Percentiles rank a stretch among this genome's conserved stretches.
Conservation (phyloP, 495 filamentous ascomycete genomes). For the Podospora bellae-mahoneyi region DNA sequence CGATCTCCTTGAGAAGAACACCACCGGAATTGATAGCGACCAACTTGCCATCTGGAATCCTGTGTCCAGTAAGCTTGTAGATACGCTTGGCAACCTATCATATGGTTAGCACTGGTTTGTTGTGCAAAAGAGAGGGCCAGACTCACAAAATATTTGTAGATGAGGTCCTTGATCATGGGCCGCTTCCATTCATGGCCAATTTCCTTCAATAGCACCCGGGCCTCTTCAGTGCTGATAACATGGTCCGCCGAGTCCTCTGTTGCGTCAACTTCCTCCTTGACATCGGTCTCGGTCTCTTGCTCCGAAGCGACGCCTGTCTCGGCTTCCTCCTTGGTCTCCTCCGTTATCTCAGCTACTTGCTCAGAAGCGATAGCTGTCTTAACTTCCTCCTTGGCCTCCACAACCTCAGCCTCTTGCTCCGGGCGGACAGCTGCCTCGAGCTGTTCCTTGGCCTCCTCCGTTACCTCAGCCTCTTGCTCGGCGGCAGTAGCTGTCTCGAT, state of each 20-base stretch:
- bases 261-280: constrained; percentile 12
- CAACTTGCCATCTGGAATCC: constrained; percentile 65
- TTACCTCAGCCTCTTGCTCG: too few species aligned
- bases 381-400: neutral
- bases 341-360: neutral
- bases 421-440: too few species aligned
- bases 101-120: neutral
- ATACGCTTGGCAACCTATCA: constrained; percentile 70
- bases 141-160: constrained; percentile 66
- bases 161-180: constrained; percentile 54
- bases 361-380: neutral
- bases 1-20: constrained; percentile 52
- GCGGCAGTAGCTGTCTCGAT: too few species aligned
- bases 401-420: too few species aligned
- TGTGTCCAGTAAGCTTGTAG: constrained; percentile 70
- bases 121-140: neutral
- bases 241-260: constrained; percentile 4
- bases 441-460: too few species aligned
- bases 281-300: neutral
- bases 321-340: neutral
- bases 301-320: neutral
- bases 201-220: constrained; percentile 27
- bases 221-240: constrained; percentile 27
- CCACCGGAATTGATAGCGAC: constrained; percentile 50
- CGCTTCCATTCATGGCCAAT: constrained; percentile 52